Evolutionary conservation across 768 basidiomycete species (phyloP).

Genomic region (Naganishia vishniacii): DNA sequence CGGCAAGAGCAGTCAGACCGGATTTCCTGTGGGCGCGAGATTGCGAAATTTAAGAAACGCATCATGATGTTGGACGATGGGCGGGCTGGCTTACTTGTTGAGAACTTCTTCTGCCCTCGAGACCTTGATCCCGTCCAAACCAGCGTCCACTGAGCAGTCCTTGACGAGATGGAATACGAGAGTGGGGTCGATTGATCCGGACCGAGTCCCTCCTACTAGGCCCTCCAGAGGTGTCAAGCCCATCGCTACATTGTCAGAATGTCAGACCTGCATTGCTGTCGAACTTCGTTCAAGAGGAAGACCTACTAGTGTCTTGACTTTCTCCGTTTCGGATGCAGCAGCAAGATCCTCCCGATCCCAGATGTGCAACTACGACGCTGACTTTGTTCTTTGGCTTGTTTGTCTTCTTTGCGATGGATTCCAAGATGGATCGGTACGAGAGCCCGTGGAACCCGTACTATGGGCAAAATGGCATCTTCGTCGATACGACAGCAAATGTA

Average conservation of each 20-base stretch:
- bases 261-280: too few relatives aligned
- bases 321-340: constrained; percentile 69
- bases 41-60: constrained; percentile 5
- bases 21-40: constrained; percentile 53
- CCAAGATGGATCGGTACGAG: constrained; percentile 59
- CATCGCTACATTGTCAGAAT: too few relatives aligned
- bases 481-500: neutral
- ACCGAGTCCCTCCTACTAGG: constrained; percentile 79
- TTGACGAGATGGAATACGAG: constrained; percentile 78
- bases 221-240: constrained; percentile 84
- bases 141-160: constrained; percentile 61
- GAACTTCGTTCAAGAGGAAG: too few relatives aligned
- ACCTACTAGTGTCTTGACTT: constrained; percentile 66
- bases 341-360: constrained; percentile 83
- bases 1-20: constrained; percentile 72
- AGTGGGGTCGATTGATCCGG: constrained; percentile 75
- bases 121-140: constrained; percentile 55
- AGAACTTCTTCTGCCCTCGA: constrained; percentile 51
- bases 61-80: neutral
- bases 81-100: constrained; percentile 48
- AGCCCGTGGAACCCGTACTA: constrained; percentile 81
- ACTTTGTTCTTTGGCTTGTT: constrained; percentile 55
- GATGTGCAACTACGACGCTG: constrained; percentile 76
- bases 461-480: neutral
- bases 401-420: constrained; percentile 59